Evolutionary conservation across 176 grass and related monocot species (phyloP), one percentile per base, ranked within the genome.

Genomic region (Rhipidocladum racemiflorum): DNA sequence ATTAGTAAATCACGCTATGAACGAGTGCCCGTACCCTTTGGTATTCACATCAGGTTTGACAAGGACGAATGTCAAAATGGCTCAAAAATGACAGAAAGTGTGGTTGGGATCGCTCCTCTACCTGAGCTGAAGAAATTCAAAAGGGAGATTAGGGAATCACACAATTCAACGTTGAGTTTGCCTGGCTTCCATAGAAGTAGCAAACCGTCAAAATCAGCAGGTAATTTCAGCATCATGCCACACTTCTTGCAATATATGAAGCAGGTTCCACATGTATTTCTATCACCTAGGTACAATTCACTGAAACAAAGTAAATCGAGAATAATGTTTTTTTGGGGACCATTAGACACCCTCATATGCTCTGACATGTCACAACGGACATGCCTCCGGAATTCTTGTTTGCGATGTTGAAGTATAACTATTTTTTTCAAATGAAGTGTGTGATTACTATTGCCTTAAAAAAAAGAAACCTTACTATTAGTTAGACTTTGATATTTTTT

Each of bases 1-100:
- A 95, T 98, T 27, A 98, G 89, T 76, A 98, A 91, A 77, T 90
- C 92, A 44, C 67, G 57, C 42, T 90, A 80, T 85, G 89, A 91
- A 50, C 34, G 65, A 77, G 81, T 88, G 8, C 29, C 50, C 50
- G 59, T 87, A n/a, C 61, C 79, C 8, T 87, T 87, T 84, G 65
- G 32, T 34, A 34, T 34, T 34, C 32, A 78, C 20, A 82, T 50
- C 27, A 59, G 66, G 50, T 48, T 87, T 5, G 81, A 83, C 23
- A 80, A 91, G 51, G 86, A 85, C 4, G 78, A 53, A 50, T 72
- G 14, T 46, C 35, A 1, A 77, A 57, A 51, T 65, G 80, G 68
- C 49, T 89, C 67, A 21, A 40, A 57, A 78, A 81, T 78, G 61
- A 36, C 49, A 79, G 81, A 76, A 78, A 85, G 46, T 77, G n/a